A percentile compares a stretch with the other conserved stretches of the same genome.
Evolutionary conservation across 1,139 yeast species (phyloP).

Genomic region (Pneumocystis wakefieldiae): DNA sequence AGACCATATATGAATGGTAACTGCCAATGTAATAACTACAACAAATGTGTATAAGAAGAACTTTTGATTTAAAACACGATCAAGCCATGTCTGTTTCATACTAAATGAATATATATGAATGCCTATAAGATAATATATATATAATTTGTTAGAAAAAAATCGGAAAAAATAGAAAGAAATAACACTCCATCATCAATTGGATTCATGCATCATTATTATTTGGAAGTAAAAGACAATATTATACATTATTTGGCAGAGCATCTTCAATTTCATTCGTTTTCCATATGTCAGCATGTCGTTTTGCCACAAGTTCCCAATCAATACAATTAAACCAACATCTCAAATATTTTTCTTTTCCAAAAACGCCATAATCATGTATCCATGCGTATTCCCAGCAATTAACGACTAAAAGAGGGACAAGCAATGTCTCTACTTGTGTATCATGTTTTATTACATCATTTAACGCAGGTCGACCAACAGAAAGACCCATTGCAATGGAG

Average conservation of each 20-base stretch:
- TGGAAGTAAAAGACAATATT: not conserved
- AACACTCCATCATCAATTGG: too few species aligned
- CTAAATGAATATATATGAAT: not conserved
- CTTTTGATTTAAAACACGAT: not conserved
- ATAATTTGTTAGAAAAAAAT: not conserved
- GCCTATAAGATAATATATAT: not conserved
- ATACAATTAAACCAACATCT: slow-evolving; percentile 63
- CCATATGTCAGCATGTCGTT: slow-evolving; percentile 29
- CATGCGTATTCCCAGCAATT: slow-evolving; percentile 85
- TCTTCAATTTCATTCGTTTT: not conserved
- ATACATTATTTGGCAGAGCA: not conserved
- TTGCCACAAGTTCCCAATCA: slow-evolving; percentile 74
- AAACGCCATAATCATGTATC: slow-evolving; percentile 66
- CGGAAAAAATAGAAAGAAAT: not conserved
- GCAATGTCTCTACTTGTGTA: slow-evolving; percentile 3
- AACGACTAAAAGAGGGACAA: slow-evolving; percentile 59
- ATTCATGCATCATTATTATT: too few species aligned
- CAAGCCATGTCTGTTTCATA: not conserved
- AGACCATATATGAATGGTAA: not conserved
- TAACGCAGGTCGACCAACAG: slow-evolving; percentile 41
- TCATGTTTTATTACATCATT: slow-evolving; percentile 12
- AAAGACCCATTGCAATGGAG: slow-evolving; percentile 61
- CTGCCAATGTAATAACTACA: not conserved
- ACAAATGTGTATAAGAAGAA: not conserved
- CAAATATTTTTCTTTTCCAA: slow-evolving; percentile 59